Base-by-base conservation (phyloP, 2,329 filamentous ascomycete species). In the Botrytis fragariae region DNA sequence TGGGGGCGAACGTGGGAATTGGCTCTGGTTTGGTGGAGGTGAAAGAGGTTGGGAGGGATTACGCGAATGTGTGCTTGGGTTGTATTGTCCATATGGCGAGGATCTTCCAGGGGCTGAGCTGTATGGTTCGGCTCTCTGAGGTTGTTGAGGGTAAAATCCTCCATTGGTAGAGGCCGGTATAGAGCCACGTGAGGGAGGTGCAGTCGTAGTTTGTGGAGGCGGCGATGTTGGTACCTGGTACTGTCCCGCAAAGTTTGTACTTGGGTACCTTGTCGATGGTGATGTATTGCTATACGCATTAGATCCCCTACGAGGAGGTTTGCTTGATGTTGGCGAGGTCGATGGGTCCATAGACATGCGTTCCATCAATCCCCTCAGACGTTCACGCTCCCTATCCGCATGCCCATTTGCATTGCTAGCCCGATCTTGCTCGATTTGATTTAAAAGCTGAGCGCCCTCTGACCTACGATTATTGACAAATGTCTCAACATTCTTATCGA, bases 391-490 rank as follows among this genome's bases (percentile, higher is more conserved):
- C 70, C 92, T 87, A 78, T 97, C 94, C 45, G 94, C 79, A 70
- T 81, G 79, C 3, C 79, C 80, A 70, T 74, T 80, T 10, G 78
- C 77, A 74, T 75, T 79, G 51, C 74, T 75, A 32, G 78, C 77
- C 73, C 80, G 75, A 59, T 81, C 80, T 61, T 81, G 78, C 75
- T 82, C 81, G 69, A 99, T 99, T 78, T 94, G 92, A 77, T 89
- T 90, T 51, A 99, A 88, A 8, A 99, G 87, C 81, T 97, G 93
- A 0, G 94, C 93, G 6, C 96, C 96, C 84, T 99, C 96, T 0
- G 93, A 92, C 74, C 95, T 87, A 69, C 96, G 89, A 82, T 99
- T 99, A 84, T 94, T 97, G 77, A 99, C 95, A 83, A 99, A 99
- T 0, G 92, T 93, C 77, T 98, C 95, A 1, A 99, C 96, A 79